Base-by-base conservation (phyloP, 2,329 filamentous ascomycete genomes). In the Aspergillus sp. region DNA sequence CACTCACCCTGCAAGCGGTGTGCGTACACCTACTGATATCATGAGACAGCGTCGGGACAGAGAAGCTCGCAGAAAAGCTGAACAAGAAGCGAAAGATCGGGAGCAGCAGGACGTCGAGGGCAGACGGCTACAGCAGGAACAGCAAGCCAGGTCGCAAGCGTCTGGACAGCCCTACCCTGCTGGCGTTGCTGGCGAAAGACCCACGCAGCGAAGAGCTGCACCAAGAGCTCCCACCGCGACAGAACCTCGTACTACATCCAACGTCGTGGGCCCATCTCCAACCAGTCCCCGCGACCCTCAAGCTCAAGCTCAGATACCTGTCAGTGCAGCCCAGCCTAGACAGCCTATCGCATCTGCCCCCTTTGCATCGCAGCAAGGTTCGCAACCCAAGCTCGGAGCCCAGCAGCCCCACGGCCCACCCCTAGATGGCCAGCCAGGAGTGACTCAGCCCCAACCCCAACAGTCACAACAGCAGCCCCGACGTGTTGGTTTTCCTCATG, bases 21-120 rank as follows among this genome's bases (percentile, higher is more conserved):
- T 97, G 60, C 86, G 89, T 65, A 93, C 92, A 37, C 93, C 93
- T 15, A 87, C 89, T 63, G 89, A 93, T 77, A 93, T 98, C 68
- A 96, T 97, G 93, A 87, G 90, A 74, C 88, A 93, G 72, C 87
- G 93, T 56, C 83, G 85, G 55, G 89, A 90, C 63, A 84, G 93
- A 61, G 91, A 96, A 73, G 85, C 88, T 24, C 80, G 88, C 57
- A 83, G 86, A 61, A 83, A 84, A 65, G 87, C 87, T 45, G 87
- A 90, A 70, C 83, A 83, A 44, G 87, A 89, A 68, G 83, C 86
- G 64, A 77, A 75, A 72, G 77, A 78, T 70, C 75, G 83, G 65
- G 82, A 84, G 66, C 77, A 79, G 59, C 75, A 80, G 57, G 80
- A 82, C 60, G 75, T 81, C 61, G 82, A 83, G 66, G 74, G 77